These are phyloP conservation scores for Epichloe gansuensis DNA, from an alignment of 2,329 filamentous ascomycete genomes.

Conservation along the genomic window DNA sequence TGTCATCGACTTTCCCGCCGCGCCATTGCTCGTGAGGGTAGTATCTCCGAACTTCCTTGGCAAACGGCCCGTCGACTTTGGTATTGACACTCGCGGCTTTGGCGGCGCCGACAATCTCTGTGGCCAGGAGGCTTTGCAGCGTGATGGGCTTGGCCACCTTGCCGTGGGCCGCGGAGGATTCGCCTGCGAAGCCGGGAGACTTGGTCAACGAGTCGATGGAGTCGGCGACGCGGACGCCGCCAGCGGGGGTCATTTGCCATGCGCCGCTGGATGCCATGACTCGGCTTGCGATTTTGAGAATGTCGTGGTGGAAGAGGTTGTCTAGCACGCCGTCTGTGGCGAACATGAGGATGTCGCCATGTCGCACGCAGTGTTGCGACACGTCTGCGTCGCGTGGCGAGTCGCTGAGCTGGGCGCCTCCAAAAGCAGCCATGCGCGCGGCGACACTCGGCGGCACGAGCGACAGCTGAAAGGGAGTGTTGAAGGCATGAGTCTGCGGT, in stretches of 20 bases:
- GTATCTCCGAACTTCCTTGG: slow-evolving; percentile 80
- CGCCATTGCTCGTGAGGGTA: slow-evolving; percentile 78
- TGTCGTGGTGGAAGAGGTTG: slow-evolving; percentile 84
- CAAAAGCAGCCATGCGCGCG: slow-evolving; percentile 70
- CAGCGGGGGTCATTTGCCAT: slow-evolving; percentile 51
- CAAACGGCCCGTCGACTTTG: slow-evolving; percentile 81
- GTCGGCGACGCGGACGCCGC: slow-evolving; percentile 51
- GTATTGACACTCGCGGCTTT: slow-evolving; percentile 74
- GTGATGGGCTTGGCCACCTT: slow-evolving; percentile 28
- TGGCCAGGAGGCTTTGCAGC: slow-evolving; percentile 67
- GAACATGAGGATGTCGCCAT: slow-evolving; percentile 88
- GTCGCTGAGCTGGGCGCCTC: slow-evolving; percentile 69
- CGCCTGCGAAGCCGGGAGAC: slow-evolving; percentile 13
- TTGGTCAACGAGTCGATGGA: slow-evolving; percentile 36
- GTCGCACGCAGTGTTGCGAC: slow-evolving; percentile 60
- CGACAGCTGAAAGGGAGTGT: slow-evolving; percentile 90
- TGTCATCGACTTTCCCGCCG: slow-evolving; percentile 92
- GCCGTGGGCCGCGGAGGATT: slow-evolving; percentile 2
- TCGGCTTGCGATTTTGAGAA: slow-evolving; percentile 64
- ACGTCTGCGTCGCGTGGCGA: slow-evolving; percentile 73
- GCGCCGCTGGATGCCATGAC: slow-evolving; percentile 63
- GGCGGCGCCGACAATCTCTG: slow-evolving; percentile 66
- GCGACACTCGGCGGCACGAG: slow-evolving; percentile 72
- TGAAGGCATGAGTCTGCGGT: slow-evolving; percentile 92
- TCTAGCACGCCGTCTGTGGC: slow-evolving; percentile 95